Conservation (phyloP, 1,284 basidiomycete species). For the Trametes polyzona region DNA sequence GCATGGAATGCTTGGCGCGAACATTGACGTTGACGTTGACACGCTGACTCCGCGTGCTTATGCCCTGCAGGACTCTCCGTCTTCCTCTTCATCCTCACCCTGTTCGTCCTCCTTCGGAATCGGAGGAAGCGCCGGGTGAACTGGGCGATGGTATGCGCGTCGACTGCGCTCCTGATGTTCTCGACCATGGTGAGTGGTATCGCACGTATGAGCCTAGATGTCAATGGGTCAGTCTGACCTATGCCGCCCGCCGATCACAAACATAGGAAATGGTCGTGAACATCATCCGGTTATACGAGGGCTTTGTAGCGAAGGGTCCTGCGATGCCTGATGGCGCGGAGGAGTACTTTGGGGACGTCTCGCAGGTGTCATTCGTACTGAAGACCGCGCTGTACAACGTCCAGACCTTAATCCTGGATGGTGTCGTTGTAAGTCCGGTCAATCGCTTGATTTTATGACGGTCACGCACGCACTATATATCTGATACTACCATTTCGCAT, state of each 20-base stretch:
- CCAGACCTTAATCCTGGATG: constrained; percentile 40
- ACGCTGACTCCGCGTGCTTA: not conserved
- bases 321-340: constrained; percentile 10
- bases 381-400: constrained; percentile 36
- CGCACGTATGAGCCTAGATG: not conserved
- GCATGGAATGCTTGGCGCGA: not conserved
- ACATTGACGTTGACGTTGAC: not conserved
- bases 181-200: constrained; percentile 29
- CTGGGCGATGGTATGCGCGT: constrained; percentile 21
- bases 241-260: not conserved
- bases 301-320: constrained; percentile 16
- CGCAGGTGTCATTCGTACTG: constrained; percentile 30
- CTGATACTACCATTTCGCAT: not conserved
- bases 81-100: constrained; percentile 33
- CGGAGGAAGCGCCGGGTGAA: constrained; percentile 24
- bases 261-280: constrained; percentile 30
- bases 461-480: not conserved
- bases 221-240: not conserved
- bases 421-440: constrained; percentile 37
- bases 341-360: constrained; percentile 32
- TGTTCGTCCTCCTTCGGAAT: constrained; percentile 32
- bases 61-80: constrained; percentile 32
- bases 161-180: constrained; percentile 25
- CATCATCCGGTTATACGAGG: constrained; percentile 26
- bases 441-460: too few relatives aligned